phyloP scores from a whole-genome alignment of 768 basidiomycete genomes.

The Mycena chlorophos region DNA sequence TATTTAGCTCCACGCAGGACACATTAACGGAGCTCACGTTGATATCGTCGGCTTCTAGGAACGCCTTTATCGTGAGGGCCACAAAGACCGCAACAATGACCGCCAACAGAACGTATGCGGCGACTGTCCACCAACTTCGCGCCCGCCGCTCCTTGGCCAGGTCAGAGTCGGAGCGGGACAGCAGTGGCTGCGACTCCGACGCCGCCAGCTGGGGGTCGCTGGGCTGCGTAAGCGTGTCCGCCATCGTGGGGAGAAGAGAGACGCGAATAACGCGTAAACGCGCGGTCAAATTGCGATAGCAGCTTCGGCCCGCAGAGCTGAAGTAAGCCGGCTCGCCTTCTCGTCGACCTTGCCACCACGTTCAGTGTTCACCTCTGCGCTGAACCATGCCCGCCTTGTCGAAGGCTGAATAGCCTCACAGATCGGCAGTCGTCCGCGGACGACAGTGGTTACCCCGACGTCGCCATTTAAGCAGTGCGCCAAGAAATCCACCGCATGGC shows the following conservation, averaged over 20 bases:
- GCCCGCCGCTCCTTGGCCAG: neutral
- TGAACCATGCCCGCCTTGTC: neutral
- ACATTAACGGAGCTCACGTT: neutral
- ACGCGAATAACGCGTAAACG: conserved; percentile 1
- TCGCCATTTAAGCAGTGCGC: neutral
- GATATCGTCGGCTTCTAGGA: neutral
- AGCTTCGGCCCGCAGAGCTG: neutral
- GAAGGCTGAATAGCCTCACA: neutral
- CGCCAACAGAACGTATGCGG: neutral
- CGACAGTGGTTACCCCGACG: neutral
- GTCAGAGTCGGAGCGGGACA: neutral
- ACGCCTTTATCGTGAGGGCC: neutral
- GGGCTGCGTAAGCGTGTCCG: neutral
- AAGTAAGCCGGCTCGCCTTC: neutral
- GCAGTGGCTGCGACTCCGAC: neutral
- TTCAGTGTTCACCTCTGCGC: neutral
- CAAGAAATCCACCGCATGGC: neutral
- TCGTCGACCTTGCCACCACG: neutral
- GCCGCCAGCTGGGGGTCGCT: neutral
- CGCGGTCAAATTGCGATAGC: neutral
- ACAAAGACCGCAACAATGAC: neutral
- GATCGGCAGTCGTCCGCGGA: neutral
- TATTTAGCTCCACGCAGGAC: neutral
- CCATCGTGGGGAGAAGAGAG: neutral
- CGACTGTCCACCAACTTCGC: neutral